These are phyloP conservation scores for Fallopia convolvulus DNA, from an alignment of 148 eudicot species.

Conservation along the genomic window DNA sequence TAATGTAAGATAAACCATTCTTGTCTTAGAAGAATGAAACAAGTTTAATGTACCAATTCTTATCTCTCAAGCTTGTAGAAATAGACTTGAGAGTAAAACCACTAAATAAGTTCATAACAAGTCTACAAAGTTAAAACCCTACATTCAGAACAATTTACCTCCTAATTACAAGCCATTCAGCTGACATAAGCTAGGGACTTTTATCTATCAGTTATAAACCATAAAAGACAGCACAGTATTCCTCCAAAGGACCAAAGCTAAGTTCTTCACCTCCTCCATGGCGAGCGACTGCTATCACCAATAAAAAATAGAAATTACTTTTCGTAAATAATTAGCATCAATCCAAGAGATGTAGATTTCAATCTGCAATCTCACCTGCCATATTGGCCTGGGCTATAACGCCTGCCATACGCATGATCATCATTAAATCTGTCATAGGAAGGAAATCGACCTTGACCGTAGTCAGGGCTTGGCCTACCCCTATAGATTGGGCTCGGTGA, in stretches of 20 bases:
- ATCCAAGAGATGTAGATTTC: background rate
- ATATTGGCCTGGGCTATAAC: constrained; percentile 51
- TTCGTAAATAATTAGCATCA: background rate
- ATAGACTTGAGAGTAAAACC: background rate
- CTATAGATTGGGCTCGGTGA: constrained; percentile 69
- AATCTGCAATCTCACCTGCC: constrained; percentile 40
- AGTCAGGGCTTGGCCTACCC: constrained; percentile 68
- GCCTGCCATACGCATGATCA: constrained; percentile 56
- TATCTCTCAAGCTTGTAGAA: background rate
- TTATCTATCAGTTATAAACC: background rate
- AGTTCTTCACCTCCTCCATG: constrained; percentile 55
- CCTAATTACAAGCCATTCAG: background rate
- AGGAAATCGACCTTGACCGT: constrained; percentile 61
- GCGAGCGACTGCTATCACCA: constrained; percentile 51
- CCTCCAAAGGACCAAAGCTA: background rate
- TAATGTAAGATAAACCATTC: too few relatives aligned
- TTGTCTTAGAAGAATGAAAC: background rate
- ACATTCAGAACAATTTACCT: background rate
- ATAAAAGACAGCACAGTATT: background rate
- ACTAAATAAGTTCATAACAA: background rate
- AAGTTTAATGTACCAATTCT: background rate
- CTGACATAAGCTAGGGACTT: background rate
- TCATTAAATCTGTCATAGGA: constrained; percentile 42
- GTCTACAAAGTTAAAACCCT: background rate
- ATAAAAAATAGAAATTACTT: constrained; percentile 2